Percentiles rank a stretch among this genome's conserved stretches.
Conservation (phyloP, 306 rosid genomes). For the Cicer yamashitae region DNA sequence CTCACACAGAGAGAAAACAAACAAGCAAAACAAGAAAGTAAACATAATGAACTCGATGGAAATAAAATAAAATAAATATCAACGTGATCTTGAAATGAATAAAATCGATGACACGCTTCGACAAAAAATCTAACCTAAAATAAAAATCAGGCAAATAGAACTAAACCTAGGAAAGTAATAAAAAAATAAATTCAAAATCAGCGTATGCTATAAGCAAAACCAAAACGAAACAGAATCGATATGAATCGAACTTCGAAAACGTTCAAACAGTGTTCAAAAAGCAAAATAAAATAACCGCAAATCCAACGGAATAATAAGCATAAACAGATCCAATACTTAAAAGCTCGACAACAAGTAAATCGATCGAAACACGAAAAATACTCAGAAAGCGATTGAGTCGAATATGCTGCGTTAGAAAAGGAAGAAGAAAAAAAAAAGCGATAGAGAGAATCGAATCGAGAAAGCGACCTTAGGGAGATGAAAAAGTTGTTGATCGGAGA, state of each 20-base stretch:
- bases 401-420: not conserved
- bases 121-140: not conserved
- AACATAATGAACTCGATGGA: not conserved
- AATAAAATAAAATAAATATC: not conserved
- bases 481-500: slow-evolving; percentile 42
- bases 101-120: not conserved
- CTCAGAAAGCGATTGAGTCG: not conserved
- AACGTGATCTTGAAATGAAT: not conserved
- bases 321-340: slow-evolving; percentile 45
- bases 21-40: not conserved
- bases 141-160: not conserved
- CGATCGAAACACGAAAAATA: not conserved
- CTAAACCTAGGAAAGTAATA: not conserved
- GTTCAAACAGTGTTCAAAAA: not conserved
- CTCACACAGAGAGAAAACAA: not conserved
- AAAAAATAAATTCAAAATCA: not conserved
- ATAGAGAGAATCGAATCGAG: not conserved
- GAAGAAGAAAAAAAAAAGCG: not conserved
- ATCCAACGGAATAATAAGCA: not conserved
- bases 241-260: not conserved
- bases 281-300: not conserved
- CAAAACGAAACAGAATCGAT: not conserved
- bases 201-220: not conserved
- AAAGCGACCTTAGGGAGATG: slow-evolving; percentile 30
- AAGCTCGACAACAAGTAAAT: slow-evolving; percentile 1